Conservation (phyloP, 2,329 filamentous ascomycete species). For the Byssothecium circinans region DNA sequence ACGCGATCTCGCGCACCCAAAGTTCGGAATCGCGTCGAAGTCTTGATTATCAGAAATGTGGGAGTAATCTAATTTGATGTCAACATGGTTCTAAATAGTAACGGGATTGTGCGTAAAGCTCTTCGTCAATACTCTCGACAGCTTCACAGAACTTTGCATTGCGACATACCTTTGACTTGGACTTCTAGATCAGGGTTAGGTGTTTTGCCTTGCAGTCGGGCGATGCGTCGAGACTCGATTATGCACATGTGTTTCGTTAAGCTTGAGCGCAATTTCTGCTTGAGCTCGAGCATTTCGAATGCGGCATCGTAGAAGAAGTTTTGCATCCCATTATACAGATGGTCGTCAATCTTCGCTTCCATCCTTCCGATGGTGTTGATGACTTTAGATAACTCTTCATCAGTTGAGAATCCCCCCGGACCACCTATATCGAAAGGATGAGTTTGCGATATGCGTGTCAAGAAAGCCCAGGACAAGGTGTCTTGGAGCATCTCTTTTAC, state of each 20-base stretch:
- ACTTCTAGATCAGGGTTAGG: slow-evolving; percentile 22
- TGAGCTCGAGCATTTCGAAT: slow-evolving; percentile 26
- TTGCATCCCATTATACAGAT: slow-evolving; percentile 29
- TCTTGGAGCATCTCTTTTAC: slow-evolving; percentile 42
- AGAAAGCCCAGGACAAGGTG: slow-evolving; percentile 32
- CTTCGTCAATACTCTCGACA: too few species aligned
- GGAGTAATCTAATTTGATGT: slow-evolving; percentile 20
- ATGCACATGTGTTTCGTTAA: slow-evolving; percentile 36
- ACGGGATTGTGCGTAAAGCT: neutral
- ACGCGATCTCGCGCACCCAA: slow-evolving; percentile 17
- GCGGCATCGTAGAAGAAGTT: slow-evolving; percentile 34
- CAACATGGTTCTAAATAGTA: neutral
- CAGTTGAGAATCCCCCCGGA: slow-evolving; percentile 30
- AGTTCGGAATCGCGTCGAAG: slow-evolving; percentile 25
- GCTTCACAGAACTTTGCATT: neutral
- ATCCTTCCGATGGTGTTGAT: slow-evolving; percentile 33
- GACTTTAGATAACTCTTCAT: slow-evolving; percentile 30
- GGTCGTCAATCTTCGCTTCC: slow-evolving; percentile 27
- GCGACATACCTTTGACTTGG: slow-evolving; percentile 21
- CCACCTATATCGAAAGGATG: slow-evolving; percentile 37
- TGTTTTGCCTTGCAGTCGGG: slow-evolving; percentile 30
- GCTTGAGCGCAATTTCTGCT: slow-evolving; percentile 27
- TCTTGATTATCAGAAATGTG: slow-evolving; percentile 34
- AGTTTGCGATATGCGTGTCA: slow-evolving; percentile 35
- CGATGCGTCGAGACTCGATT: slow-evolving; percentile 35